Base-by-base conservation (phyloP, 169 alveolate genomes). In the Plasmodium malariae region DNA sequence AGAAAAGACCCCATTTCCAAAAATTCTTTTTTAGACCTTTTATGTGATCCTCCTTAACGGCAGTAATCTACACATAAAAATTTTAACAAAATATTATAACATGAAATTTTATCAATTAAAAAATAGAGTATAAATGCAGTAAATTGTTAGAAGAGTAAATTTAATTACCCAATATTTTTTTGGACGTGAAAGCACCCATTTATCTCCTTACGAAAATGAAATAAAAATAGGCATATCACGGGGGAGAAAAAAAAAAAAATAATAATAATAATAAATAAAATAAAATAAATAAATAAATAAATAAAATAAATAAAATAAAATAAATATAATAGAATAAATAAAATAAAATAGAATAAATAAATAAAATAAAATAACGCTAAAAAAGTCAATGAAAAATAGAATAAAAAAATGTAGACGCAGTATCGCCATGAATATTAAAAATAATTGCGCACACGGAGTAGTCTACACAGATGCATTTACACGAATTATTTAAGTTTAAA, bases 161-260 rank as follows among this genome's bases (percentile, higher is more conserved):
- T 54, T 26, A 11, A 14, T 28, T 43, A 78, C 89, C 89, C 89
- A 78, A 36, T 62, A 62, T 55, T 78, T 78, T 69, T 68, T 62
- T 36, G 74, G 89, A 12, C 78, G 89, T 62, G 89, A 26, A 69
- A n/a, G 30, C 5, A 78, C 55, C 89, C 89, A 78, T 55, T 49
- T 78, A 17, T 78, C 48, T 43, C 89, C 89, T 78, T 78, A 37
- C 63, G 36, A 55, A 73, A 71, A 49, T 3, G 30, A 30, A 9
- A 55, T 55, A 37, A 36, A n/a, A 11, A 48, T 36, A 28, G 12
- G n/a, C 26, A 17, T 9, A 48, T 71, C 17, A 6, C 43, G n/a
- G 1, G 36, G 24, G 21, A 17, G 12, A 70, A 26, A 7, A 43
- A 21, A 48, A 69, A 5, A 67, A 62, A 30, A 26, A 30, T n/a